Conservation (phyloP, 495 filamentous ascomycete species). For the Xylaria sp. region DNA sequence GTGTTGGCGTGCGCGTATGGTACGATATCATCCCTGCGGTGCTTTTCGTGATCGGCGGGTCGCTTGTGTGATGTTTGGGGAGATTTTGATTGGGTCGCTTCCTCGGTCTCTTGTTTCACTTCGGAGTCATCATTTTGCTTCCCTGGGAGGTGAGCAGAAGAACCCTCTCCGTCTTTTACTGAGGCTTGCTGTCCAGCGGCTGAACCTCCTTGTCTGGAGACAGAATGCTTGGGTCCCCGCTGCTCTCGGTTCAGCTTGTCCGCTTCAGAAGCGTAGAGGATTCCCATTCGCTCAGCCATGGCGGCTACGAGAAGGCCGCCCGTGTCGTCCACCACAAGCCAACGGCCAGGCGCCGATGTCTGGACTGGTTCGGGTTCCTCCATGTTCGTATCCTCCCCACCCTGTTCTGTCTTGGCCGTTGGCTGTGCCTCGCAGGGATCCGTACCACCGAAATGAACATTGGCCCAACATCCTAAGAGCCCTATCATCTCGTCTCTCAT, state of each 20-base stretch:
- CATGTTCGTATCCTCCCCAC: constrained; percentile 36
- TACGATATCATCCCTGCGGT: constrained; percentile 43
- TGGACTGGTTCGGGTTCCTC: constrained; percentile 34
- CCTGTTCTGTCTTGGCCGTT: constrained; percentile 28
- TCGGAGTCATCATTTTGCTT: background rate
- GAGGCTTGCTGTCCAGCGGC: constrained; percentile 16
- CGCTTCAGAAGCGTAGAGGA: constrained; percentile 63
- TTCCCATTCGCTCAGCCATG: constrained; percentile 89
- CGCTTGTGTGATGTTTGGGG: constrained; percentile 9
- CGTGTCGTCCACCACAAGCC: constrained; percentile 90
- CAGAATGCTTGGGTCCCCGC: background rate
- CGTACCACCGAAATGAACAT: constrained; percentile 57
- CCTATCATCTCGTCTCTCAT: constrained; percentile 85
- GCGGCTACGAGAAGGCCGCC: constrained; percentile 86
- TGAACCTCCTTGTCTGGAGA: background rate
- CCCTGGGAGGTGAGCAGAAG: constrained; percentile 13
- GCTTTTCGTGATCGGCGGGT: background rate
- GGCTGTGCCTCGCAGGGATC: constrained; percentile 39
- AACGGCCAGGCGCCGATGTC: constrained; percentile 53
- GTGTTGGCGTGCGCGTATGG: constrained; percentile 73
- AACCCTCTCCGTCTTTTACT: constrained; percentile 23
- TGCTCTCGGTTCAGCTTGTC: constrained; percentile 39
- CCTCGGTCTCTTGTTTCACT: background rate
- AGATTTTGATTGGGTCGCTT: background rate
- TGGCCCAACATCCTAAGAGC: constrained; percentile 62